These are phyloP conservation scores for Lasiodiplodia citricola DNA, from an alignment of 2,329 filamentous ascomycete species.

Conservation along the genomic window DNA sequence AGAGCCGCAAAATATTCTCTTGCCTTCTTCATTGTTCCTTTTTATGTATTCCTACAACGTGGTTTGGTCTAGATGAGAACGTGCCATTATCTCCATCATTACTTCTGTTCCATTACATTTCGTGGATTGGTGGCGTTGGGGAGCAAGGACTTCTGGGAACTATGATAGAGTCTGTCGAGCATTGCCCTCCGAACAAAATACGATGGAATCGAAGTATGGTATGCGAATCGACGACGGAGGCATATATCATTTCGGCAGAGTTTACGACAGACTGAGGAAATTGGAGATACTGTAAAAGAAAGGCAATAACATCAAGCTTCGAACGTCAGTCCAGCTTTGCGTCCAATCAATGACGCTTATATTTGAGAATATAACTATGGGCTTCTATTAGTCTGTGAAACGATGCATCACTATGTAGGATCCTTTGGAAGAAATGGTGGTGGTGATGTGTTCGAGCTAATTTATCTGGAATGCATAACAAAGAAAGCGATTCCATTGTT, in stretches of 20 bases:
- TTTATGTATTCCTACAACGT: background rate
- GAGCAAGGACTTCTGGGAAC: background rate
- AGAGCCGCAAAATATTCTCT: background rate
- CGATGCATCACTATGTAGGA: background rate
- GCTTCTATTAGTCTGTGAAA: background rate
- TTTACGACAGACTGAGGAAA: background rate
- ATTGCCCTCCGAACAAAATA: too few species aligned
- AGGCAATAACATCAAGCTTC: background rate
- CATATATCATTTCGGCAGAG: too few species aligned
- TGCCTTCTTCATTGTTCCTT: background rate
- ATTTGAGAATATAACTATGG: background rate
- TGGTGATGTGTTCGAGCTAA: background rate
- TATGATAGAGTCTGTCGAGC: too few species aligned
- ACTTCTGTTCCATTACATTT: too few species aligned
- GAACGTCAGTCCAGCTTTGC: background rate
- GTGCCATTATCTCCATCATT: too few species aligned
- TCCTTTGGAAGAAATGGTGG: background rate
- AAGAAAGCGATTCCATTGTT: background rate
- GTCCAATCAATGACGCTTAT: background rate
- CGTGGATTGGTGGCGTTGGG: background rate
- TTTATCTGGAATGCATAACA: background rate
- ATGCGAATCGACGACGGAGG: too few species aligned
- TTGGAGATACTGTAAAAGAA: background rate
- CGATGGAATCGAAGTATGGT: too few species aligned
- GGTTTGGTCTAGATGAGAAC: background rate